Evolutionary conservation across 176 grass and related monocot species (phyloP), one percentile per base, ranked within the genome.

Genomic region (Carex parvula): DNA sequence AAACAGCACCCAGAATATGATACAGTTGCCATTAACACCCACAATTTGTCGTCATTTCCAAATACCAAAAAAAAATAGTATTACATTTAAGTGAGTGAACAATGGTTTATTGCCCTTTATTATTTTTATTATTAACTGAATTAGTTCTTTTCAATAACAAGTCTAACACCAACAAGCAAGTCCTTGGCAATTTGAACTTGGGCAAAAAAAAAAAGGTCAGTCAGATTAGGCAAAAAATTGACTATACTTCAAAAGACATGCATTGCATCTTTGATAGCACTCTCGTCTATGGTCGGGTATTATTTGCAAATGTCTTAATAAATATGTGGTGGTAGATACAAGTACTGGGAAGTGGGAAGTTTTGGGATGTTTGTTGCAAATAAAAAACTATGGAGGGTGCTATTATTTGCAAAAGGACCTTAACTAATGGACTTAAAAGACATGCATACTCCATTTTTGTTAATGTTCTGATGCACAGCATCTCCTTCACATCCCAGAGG

Each of bases 401-500:
- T 54, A 56, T 77, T 77, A 56, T 77, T 77, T 56, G 73, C 73
- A 77, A 77, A 77, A 56, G 24, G 30, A 77, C 46, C 50, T 77
- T 77, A 24, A 56, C 16, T 15, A 77, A 55, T 56, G 14, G 56
- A 77, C 12, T 77, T 77, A 56, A 77, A 55, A 58, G 32, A 83
- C 22, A 83, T 85, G 68, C 87, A 57, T 93, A 98, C 95, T 98
- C 96, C 35, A 99, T 93, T 92, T 99, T 99, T 66, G 91, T 92
- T 88, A 99, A 99, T 86, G 96, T 99, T 90, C 83, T 89, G 80
- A 94, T 79, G 81, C 97, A 99, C 64, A 99, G 76, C 85, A 99
- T 90, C 59, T 94, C 93, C 84, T 95, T 94, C 73, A 95, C 88
- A 85, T 95, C 82, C 97, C 97, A 99, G 68, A 99, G 93, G 85